phyloP scores from a whole-genome alignment of 2,329 filamentous ascomycete genomes.

The Fusarium irregulare region DNA sequence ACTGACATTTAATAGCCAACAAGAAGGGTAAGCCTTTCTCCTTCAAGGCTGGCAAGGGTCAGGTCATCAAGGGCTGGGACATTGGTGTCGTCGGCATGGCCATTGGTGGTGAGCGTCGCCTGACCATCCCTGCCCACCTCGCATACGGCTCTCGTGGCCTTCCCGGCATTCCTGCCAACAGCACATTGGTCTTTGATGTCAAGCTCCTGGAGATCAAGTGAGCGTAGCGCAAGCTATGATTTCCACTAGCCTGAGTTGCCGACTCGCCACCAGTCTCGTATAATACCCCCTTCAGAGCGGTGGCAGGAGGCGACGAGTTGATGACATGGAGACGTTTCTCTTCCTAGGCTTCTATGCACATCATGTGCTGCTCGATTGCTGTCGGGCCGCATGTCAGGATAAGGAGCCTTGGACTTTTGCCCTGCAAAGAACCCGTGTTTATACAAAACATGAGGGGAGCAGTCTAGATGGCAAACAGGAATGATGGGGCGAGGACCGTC shows the following conservation, averaged over 20 bases:
- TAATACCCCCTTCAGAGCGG: constrained; percentile 42
- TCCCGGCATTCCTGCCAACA: constrained; percentile 91
- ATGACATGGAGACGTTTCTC: constrained; percentile 23
- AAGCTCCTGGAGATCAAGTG: constrained; percentile 88
- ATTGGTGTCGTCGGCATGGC: constrained; percentile 92
- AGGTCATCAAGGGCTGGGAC: constrained; percentile 99
- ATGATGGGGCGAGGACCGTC: constrained; percentile 61
- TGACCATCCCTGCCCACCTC: constrained; percentile 87
- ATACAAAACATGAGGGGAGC: constrained; percentile 30
- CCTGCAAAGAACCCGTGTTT: constrained; percentile 41
- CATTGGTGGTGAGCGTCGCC: constrained; percentile 90
- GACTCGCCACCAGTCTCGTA: constrained; percentile 29
- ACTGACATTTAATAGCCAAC: constrained; percentile 73
- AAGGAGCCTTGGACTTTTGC: constrained; percentile 62
- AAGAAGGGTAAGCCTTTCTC: constrained; percentile 98
- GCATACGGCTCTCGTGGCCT: constrained; percentile 89
- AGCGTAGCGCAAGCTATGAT: constrained; percentile 44
- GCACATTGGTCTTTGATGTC: constrained; percentile 90
- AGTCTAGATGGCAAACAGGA: constrained; percentile 49
- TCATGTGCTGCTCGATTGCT: constrained; percentile 38
- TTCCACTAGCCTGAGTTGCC: constrained; percentile 21
- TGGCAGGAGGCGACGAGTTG: constrained; percentile 18
- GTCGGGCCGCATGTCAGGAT: constrained; percentile 51
- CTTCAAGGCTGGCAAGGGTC: constrained; percentile 93
- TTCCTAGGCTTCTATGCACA: constrained; percentile 24